Conservation (phyloP, 1,284 basidiomycete species). For the Pseudozyma tsukubaensis region DNA sequence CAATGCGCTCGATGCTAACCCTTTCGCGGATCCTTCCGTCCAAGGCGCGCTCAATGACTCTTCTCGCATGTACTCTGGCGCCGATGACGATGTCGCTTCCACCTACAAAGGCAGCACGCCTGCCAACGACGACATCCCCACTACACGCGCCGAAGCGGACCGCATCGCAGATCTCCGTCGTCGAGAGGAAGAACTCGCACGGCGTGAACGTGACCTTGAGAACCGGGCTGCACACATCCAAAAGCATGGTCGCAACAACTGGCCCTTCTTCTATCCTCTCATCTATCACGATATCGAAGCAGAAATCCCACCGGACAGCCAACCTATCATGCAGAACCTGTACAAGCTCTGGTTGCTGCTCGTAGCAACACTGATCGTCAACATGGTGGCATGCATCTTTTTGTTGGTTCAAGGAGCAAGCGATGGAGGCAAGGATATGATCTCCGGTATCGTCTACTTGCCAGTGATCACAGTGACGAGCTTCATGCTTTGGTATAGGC, state of each 20-base stretch:
- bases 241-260: slow-evolving; percentile 85
- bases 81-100: slow-evolving; percentile 44
- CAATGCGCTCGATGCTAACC: slow-evolving; percentile 66
- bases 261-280: slow-evolving; percentile 90
- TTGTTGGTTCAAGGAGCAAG: slow-evolving; percentile 80
- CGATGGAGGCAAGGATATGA: slow-evolving; percentile 83
- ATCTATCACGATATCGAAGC: slow-evolving; percentile 91
- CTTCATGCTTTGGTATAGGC: slow-evolving; percentile 86
- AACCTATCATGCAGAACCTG: slow-evolving; percentile 82
- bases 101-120: slow-evolving; percentile 35
- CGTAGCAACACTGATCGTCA: slow-evolving; percentile 81
- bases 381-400: slow-evolving; percentile 90
- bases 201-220: slow-evolving; percentile 78
- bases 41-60: slow-evolving; percentile 60
- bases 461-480: slow-evolving; percentile 82
- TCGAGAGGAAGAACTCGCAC: slow-evolving; percentile 82
- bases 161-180: slow-evolving; percentile 77
- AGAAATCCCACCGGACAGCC: slow-evolving; percentile 86
- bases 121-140: slow-evolving; percentile 40
- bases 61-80: slow-evolving; percentile 50
- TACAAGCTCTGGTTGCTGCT: slow-evolving; percentile 70
- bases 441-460: slow-evolving; percentile 78
- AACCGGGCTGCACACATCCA: slow-evolving; percentile 76
- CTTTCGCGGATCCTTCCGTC: slow-evolving; percentile 69
- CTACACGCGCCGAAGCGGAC: slow-evolving; percentile 66